Conservation (phyloP, 192 early-diverging fungal genomes). For the Coemansia furcata region DNA sequence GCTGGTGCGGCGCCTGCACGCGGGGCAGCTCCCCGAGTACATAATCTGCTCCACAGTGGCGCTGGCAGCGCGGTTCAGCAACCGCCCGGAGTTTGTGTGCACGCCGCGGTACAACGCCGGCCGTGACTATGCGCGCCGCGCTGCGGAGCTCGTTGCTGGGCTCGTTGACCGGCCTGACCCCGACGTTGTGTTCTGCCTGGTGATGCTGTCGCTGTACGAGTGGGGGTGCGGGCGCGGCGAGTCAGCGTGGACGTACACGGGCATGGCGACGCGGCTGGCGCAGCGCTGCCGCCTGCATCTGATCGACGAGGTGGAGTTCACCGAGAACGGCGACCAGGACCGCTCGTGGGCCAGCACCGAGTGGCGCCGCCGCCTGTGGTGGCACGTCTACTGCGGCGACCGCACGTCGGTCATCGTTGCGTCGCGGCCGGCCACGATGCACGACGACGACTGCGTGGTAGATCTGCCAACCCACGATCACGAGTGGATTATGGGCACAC, state of each 20-base stretch:
- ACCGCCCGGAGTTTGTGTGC: conserved; percentile 44
- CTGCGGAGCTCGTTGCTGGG: conserved; percentile 43
- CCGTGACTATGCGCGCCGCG: conserved; percentile 47
- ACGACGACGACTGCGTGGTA: conserved; percentile 52
- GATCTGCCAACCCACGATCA: conserved; percentile 47
- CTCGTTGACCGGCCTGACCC: conserved; percentile 50
- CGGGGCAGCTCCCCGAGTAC: conserved; percentile 46
- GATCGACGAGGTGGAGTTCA: conserved; percentile 52
- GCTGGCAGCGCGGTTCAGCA: conserved; percentile 46
- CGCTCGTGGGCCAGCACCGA: conserved; percentile 39
- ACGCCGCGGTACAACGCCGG: conserved; percentile 49
- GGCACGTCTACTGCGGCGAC: conserved; percentile 47
- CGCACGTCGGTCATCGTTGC: conserved; percentile 52
- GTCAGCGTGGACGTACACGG: conserved; percentile 53
- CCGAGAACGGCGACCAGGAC: conserved; percentile 39
- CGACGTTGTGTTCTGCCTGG: conserved; percentile 45
- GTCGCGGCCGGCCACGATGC: conserved; percentile 47
- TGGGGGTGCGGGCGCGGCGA: conserved; percentile 55
- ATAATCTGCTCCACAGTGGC: conserved; percentile 39
- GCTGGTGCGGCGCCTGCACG: conserved; percentile 35
- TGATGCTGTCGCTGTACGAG: conserved; percentile 51
- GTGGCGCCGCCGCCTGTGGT: conserved; percentile 52
- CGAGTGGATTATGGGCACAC: conserved; percentile 40
- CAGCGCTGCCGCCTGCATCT: conserved; percentile 50
- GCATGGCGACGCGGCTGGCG: conserved; percentile 50